Conservation (phyloP, 805 yeast genomes). For the Teunomyces lycoperdinae region DNA sequence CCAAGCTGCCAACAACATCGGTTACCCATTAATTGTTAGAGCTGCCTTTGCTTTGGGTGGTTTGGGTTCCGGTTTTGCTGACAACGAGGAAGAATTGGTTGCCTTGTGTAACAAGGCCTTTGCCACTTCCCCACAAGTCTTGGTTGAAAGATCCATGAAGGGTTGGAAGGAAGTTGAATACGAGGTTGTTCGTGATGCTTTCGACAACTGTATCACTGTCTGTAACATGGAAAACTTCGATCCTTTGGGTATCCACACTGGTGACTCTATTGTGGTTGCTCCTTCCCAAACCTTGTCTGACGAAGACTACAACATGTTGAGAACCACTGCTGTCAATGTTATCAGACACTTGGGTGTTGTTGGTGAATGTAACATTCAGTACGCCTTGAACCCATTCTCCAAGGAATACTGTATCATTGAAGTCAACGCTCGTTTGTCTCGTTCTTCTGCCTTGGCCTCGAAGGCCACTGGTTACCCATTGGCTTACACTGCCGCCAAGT, state of each 20-base stretch:
- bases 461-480: conserved; percentile 98
- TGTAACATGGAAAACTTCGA: conserved; percentile 99
- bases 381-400: conserved; percentile 89
- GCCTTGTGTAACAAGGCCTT: conserved; percentile 87
- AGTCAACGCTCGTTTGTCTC: conserved; percentile 94
- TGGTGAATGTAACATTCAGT: conserved; percentile 98
- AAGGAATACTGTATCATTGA: conserved; percentile 96
- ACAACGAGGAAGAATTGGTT: conserved; percentile 76
- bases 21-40: conserved; percentile 94
- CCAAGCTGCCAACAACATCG: conserved; percentile 78
- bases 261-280: conserved; percentile 98
- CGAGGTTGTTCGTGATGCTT: conserved; percentile 97
- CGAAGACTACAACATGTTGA: conserved; percentile 95
- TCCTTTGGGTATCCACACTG: conserved; percentile 97
- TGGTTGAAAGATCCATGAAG: conserved; percentile 94
- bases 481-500: conserved; percentile 96
- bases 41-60: conserved; percentile 98
- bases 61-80: conserved; percentile 96
- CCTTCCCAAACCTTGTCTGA: conserved; percentile 97
- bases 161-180: conserved; percentile 99
- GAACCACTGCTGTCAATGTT: conserved; percentile 96
- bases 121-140: conserved; percentile 93
- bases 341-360: conserved; percentile 97
- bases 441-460: conserved; percentile 98
- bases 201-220: conserved; percentile 96